phyloP scores from a whole-genome alignment of 345 rosid species.

The Schrenkiella parvula region DNA sequence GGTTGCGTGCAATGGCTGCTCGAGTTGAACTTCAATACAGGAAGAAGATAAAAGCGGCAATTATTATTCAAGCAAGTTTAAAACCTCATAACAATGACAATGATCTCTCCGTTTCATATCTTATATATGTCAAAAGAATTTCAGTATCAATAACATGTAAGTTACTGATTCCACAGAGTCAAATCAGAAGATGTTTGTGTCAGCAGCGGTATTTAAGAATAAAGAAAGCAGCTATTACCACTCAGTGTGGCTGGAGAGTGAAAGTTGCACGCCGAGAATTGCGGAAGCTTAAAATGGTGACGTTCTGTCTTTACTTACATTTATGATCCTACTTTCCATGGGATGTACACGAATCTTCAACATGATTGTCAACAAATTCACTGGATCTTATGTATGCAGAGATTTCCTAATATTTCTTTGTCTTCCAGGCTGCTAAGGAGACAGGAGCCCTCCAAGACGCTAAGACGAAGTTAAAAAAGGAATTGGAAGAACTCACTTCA shows the following conservation, averaged over 20 bases:
- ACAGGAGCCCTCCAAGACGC: conserved; percentile 42
- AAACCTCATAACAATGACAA: conserved; percentile 10
- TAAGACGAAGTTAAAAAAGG: conserved; percentile 32
- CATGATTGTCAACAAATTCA: background rate
- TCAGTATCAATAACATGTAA: background rate
- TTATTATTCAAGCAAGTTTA: conserved; percentile 63
- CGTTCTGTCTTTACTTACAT: conserved; percentile 11
- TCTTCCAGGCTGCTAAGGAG: conserved; percentile 36
- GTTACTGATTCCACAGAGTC: conserved; percentile 49
- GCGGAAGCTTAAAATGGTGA: conserved; percentile 80
- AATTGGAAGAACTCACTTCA: conserved; percentile 30
- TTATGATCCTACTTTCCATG: conserved; percentile 7
- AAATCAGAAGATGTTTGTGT: conserved; percentile 61
- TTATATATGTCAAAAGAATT: background rate
- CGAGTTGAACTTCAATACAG: conserved; percentile 53
- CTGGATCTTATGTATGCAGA: background rate
- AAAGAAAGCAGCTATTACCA: conserved; percentile 64
- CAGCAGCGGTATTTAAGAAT: conserved; percentile 38
- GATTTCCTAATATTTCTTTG: conserved; percentile 1
- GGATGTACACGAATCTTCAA: conserved; percentile 16
- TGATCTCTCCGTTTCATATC: background rate
- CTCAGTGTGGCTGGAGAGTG: conserved; percentile 84
- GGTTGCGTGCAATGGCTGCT: conserved; percentile 77
- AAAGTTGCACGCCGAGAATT: conserved; percentile 74
- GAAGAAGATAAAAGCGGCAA: conserved; percentile 62